phyloP scores from a whole-genome alignment of 441 rosid species.

The Aquilaria agallochum region DNA sequence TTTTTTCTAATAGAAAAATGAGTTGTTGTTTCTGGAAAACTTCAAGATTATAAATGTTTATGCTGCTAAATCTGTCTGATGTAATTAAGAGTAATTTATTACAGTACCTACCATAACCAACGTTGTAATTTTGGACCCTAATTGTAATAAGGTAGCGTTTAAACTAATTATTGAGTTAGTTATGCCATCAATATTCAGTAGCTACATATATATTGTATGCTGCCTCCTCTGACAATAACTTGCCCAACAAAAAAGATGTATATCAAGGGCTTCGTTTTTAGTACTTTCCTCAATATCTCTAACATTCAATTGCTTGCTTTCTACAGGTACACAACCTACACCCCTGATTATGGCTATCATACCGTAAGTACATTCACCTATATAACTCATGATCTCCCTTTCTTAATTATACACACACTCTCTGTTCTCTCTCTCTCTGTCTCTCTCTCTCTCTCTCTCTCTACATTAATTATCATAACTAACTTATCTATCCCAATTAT shows the following conservation, averaged over 20 bases:
- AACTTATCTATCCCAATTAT: too few relatives aligned
- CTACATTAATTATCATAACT: too few relatives aligned
- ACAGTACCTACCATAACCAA: conserved; percentile 7
- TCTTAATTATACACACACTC: neutral
- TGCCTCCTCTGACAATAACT: conserved; percentile 1
- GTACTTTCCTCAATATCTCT: too few relatives aligned
- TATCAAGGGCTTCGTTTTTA: too few relatives aligned
- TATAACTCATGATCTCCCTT: conserved; percentile 3
- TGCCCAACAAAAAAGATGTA: neutral
- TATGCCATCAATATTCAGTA: neutral
- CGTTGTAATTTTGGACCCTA: neutral
- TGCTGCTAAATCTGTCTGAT: too few relatives aligned
- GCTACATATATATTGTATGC: neutral
- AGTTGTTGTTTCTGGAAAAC: too few relatives aligned
- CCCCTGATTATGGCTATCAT: conserved; percentile 75
- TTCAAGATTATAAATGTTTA: too few relatives aligned
- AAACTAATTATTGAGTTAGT: neutral
- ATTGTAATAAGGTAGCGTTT: conserved; percentile 14
- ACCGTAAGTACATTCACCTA: conserved; percentile 39
- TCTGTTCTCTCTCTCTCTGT: too few relatives aligned
- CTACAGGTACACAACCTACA: conserved; percentile 68
- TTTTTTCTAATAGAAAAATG: too few relatives aligned
- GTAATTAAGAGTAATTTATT: conserved; percentile 4
- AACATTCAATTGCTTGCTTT: conserved; percentile 1
- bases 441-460: too few relatives aligned